Evolutionary conservation across 768 basidiomycete species (phyloP).

Genomic region (Termitomyces titanicus): DNA sequence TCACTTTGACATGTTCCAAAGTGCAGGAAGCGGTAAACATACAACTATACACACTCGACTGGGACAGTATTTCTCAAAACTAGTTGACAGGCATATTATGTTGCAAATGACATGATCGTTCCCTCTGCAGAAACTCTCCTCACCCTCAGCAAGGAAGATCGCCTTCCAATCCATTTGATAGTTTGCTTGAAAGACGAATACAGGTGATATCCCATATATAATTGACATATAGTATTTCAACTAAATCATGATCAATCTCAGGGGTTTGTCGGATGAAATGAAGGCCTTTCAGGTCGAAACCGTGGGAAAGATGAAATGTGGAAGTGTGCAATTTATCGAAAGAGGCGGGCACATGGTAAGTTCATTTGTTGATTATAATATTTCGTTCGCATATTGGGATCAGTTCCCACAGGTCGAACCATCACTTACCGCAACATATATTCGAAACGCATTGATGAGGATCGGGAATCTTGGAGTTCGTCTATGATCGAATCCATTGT

Average conservation of each 20-base stretch:
- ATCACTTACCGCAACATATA: neutral
- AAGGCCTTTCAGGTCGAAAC: constrained; percentile 6
- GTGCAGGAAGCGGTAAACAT: constrained; percentile 1
- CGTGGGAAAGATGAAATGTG: neutral
- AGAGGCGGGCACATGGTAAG: constrained; percentile 4
- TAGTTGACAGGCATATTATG: constrained; percentile 4
- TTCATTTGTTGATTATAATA: neutral
- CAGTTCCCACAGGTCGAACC: constrained; percentile 8
- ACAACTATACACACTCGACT: neutral
- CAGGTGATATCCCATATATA: neutral
- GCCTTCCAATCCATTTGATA: constrained; percentile 4
- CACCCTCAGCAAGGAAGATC: constrained; percentile 1
- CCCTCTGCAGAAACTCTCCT: neutral
- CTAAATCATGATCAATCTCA: neutral
- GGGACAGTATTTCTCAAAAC: neutral
- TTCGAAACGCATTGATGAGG: constrained; percentile 5
- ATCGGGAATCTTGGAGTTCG: neutral
- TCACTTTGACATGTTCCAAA: constrained; percentile 4
- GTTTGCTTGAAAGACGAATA: constrained; percentile 8
- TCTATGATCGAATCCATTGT: neutral
- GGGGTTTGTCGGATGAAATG: constrained; percentile 8
- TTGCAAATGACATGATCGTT: constrained; percentile 2
- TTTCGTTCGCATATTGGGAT: neutral
- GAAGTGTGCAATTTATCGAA: constrained; percentile 5
- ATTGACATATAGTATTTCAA: too few species aligned